A percentile compares a stretch with the other conserved stretches of the same genome.
Evolutionary conservation across 768 basidiomycete species (phyloP).

Genomic region (Trametes punicea): DNA sequence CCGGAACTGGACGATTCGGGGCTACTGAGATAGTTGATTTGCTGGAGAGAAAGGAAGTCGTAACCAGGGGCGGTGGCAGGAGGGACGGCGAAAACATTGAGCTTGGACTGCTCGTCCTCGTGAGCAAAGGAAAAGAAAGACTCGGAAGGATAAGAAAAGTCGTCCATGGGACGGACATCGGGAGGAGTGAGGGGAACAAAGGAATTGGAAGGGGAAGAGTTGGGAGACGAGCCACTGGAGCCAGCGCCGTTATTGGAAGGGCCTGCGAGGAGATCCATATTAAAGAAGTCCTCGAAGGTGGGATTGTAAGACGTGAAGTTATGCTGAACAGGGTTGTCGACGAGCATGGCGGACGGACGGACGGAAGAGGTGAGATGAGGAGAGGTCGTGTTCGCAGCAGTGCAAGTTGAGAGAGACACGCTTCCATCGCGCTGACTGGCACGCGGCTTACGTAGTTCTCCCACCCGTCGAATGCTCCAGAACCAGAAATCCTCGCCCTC

Average conservation of each 20-base stretch:
- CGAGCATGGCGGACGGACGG: slow-evolving; percentile 34
- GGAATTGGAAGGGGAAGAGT: slow-evolving; percentile 28
- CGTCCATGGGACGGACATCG: slow-evolving; percentile 22
- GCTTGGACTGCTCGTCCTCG: slow-evolving; percentile 30
- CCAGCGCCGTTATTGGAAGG: slow-evolving; percentile 25
- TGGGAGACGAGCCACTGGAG: slow-evolving; percentile 26
- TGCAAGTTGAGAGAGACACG: slow-evolving; percentile 1
- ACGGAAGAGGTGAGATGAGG: neutral
- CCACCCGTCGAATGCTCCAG: slow-evolving; percentile 11
- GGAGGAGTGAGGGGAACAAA: slow-evolving; percentile 29
- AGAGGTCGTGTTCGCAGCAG: slow-evolving; percentile 5
- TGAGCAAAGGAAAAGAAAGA: slow-evolving; percentile 28
- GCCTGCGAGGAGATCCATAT: slow-evolving; percentile 54
- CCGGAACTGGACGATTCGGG: slow-evolving; percentile 27
- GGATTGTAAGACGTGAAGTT: slow-evolving; percentile 26
- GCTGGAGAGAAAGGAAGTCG: slow-evolving; percentile 39
- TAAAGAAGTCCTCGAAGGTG: slow-evolving; percentile 62
- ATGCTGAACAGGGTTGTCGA: slow-evolving; percentile 37
- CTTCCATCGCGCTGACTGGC: neutral
- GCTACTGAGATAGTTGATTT: slow-evolving; percentile 25
- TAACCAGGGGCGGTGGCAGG: slow-evolving; percentile 28
- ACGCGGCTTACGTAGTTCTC: neutral
- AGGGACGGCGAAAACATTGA: slow-evolving; percentile 24
- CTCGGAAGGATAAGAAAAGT: slow-evolving; percentile 16
- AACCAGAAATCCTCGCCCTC: neutral